Evolutionary conservation across 306 rosid species (phyloP).

Genomic region (Pterocarpus macrocarpus): DNA sequence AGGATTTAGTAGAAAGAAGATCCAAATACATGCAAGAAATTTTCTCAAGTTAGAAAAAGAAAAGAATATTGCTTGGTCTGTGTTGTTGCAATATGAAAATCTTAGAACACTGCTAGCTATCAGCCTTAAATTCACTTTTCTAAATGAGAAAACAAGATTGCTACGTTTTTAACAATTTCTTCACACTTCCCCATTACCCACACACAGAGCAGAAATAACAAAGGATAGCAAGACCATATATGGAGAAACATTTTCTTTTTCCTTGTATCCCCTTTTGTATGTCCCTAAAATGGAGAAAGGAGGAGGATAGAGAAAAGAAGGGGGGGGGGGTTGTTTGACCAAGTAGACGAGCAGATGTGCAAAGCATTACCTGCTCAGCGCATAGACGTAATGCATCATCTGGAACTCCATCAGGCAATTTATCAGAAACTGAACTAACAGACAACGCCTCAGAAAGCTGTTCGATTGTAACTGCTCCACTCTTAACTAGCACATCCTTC

Average conservation of each 20-base stretch:
- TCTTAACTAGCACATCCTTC: conserved; percentile 81
- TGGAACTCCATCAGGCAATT: conserved; percentile 74
- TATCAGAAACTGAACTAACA: conserved; percentile 69
- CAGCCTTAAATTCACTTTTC: conserved; percentile 22
- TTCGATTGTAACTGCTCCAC: conserved; percentile 86
- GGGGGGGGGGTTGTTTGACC: background rate
- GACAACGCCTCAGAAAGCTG: conserved; percentile 89
- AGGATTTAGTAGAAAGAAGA: conserved; percentile 29
- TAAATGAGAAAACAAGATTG: background rate
- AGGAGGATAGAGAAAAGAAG: too few relatives aligned
- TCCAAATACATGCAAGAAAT: conserved; percentile 22
- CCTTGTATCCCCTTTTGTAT: background rate
- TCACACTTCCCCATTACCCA: conserved; percentile 9
- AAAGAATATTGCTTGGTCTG: background rate
- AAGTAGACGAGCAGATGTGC: conserved; percentile 22
- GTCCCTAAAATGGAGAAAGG: background rate
- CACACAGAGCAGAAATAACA: conserved; percentile 19
- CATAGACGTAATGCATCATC: conserved; percentile 68
- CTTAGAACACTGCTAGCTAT: conserved; percentile 21
- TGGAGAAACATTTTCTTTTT: background rate
- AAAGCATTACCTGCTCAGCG: conserved; percentile 76
- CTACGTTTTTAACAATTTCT: conserved; percentile 8
- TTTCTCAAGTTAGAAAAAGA: conserved; percentile 6
- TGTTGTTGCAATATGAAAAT: conserved; percentile 26
- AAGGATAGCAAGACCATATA: conserved; percentile 10